Evolutionary conservation across 768 basidiomycete genomes (phyloP).

Genomic region (Boletus subparvulus): DNA sequence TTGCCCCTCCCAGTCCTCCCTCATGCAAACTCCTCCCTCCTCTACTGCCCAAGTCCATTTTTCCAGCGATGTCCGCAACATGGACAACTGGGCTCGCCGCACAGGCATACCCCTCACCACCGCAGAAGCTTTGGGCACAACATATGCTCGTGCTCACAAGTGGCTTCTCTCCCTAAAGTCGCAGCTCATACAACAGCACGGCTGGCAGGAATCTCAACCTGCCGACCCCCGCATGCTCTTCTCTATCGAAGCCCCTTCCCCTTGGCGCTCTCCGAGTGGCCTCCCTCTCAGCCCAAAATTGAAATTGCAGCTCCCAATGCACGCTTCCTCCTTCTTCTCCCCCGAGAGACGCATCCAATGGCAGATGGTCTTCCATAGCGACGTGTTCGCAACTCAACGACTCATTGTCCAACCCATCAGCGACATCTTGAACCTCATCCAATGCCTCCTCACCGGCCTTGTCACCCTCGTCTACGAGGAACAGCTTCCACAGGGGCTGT

Average conservation of each 20-base stretch:
- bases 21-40: constrained; percentile 36
- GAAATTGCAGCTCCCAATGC: constrained; percentile 69
- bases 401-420: constrained; percentile 67
- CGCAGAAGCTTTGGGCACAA: constrained; percentile 76
- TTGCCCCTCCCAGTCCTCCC: background rate
- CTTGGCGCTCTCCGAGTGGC: constrained; percentile 73
- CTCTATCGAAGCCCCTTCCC: constrained; percentile 73
- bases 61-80: constrained; percentile 74
- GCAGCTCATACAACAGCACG: constrained; percentile 64
- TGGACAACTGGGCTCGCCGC: constrained; percentile 81
- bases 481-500: constrained; percentile 62
- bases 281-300: constrained; percentile 75
- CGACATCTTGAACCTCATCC: constrained; percentile 66
- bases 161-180: constrained; percentile 66
- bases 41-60: constrained; percentile 65
- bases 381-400: constrained; percentile 68
- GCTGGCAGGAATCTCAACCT: constrained; percentile 62
- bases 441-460: constrained; percentile 71
- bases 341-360: constrained; percentile 82
- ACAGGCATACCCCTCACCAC: constrained; percentile 81
- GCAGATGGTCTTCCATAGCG: constrained; percentile 87
- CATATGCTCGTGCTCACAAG: constrained; percentile 78
- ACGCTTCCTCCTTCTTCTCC: constrained; percentile 83
- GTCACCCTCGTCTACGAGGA: constrained; percentile 77
- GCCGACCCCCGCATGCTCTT: constrained; percentile 74